phyloP scores from a whole-genome alignment of 2,329 filamentous ascomycete species.

The Chaetomium globosum region DNA sequence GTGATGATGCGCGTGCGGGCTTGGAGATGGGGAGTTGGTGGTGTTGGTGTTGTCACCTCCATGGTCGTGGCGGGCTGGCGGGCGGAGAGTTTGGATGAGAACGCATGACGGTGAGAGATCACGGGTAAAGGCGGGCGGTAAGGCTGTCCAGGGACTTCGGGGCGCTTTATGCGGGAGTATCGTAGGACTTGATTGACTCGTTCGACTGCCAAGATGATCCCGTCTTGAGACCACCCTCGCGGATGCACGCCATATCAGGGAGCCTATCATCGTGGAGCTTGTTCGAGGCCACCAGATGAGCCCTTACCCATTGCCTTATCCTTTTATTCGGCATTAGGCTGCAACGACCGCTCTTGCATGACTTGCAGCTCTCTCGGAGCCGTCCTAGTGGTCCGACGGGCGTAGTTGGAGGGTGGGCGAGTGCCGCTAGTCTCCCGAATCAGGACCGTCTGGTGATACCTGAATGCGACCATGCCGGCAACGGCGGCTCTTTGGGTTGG shows the following conservation, averaged over 20 bases:
- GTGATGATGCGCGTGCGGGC: slow-evolving; percentile 40
- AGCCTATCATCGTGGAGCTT: slow-evolving; percentile 7
- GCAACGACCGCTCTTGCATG: slow-evolving; percentile 19
- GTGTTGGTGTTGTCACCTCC: not conserved
- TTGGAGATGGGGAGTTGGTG: slow-evolving; percentile 5
- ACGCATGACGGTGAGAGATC: not conserved
- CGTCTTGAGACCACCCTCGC: slow-evolving; percentile 3
- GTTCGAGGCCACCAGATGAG: not conserved
- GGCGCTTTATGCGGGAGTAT: not conserved
- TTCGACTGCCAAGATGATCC: slow-evolving; percentile 16
- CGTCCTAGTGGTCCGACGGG: slow-evolving; percentile 11
- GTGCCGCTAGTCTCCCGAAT: not conserved
- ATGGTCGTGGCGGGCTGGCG: not conserved
- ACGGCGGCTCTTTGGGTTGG: not conserved
- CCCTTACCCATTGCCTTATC: slow-evolving; percentile 21
- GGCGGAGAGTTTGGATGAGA: no score
- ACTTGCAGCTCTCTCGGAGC: not conserved
- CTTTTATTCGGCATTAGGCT: slow-evolving; percentile 17
- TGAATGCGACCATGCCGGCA: slow-evolving; percentile 19
- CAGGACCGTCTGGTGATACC: slow-evolving; percentile 17
- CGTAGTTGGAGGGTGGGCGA: slow-evolving; percentile 12
- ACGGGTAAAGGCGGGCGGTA: not conserved
- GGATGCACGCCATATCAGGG: slow-evolving; percentile 17
- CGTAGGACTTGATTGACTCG: not conserved
- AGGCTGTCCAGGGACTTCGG: not conserved